Conservation (phyloP, 2,329 filamentous ascomycete genomes). For the Catunica adiposa region DNA sequence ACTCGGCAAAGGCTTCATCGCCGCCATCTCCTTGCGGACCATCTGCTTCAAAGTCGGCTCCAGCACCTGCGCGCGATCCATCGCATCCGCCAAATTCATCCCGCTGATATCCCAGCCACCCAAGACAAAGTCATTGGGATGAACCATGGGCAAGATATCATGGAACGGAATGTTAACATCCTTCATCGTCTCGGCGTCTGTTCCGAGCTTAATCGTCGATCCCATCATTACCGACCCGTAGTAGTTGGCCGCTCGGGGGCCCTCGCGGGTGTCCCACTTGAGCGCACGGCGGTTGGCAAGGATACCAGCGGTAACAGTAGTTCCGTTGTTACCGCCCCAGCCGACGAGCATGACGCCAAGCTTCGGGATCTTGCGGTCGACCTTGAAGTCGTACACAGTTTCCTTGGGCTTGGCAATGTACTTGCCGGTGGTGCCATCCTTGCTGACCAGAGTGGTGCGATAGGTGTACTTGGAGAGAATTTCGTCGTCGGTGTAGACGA, state of each 20-base stretch:
- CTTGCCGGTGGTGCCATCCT: conserved; percentile 50
- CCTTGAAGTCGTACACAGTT: conserved; percentile 92
- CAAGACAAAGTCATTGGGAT: conserved; percentile 87
- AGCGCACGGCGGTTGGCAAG: conserved; percentile 81
- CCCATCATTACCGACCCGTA: conserved; percentile 96
- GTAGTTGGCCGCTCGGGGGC: conserved; percentile 76
- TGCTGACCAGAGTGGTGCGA: conserved; percentile 72
- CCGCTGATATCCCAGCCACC: conserved; percentile 96
- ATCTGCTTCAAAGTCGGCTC: conserved; percentile 85
- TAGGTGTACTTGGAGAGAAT: conserved; percentile 95
- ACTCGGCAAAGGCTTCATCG: conserved; percentile 75
- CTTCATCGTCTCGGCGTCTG: conserved; percentile 62
- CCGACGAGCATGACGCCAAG: conserved; percentile 95
- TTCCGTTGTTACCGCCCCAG: conserved; percentile 95
- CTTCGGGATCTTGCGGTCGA: conserved; percentile 83
- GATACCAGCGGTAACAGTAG: conserved; percentile 92
- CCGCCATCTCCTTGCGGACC: conserved; percentile 83
- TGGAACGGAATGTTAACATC: conserved; percentile 97
- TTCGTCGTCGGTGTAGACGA: conserved; percentile 70
- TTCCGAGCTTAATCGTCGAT: conserved; percentile 92
- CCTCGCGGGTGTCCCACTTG: conserved; percentile 87
- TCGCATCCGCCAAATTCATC: conserved; percentile 74
- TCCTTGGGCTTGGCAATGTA: conserved; percentile 74
- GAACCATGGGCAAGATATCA: conserved; percentile 85
- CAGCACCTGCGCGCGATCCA: conserved; percentile 90